These are phyloP conservation scores for Chaetomium fimeti DNA, from an alignment of 495 filamentous ascomycete species.

Conservation along the genomic window DNA sequence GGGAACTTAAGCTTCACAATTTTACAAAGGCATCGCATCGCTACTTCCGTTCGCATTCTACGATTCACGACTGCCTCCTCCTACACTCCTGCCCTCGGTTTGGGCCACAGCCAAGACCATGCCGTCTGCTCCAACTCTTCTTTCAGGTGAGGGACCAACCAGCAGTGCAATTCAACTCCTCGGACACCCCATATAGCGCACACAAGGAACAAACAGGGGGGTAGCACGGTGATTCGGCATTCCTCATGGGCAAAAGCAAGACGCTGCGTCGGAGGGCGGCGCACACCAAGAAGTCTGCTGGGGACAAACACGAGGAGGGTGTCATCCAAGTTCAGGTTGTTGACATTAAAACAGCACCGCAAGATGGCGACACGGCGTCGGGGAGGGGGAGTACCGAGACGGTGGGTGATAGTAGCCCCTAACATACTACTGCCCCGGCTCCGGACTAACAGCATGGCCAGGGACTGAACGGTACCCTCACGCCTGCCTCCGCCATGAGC, in stretches of 20 bases:
- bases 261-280: background rate
- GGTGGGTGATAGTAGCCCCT: background rate
- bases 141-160: slow-evolving; percentile 20
- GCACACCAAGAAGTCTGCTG: background rate
- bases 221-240: background rate
- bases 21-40: background rate
- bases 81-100: background rate
- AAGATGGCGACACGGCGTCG: slow-evolving; percentile 1
- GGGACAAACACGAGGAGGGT: background rate
- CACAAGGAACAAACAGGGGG: background rate
- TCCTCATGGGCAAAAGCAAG: slow-evolving; percentile 15
- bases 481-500: background rate
- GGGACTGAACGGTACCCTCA: slow-evolving; percentile 1
- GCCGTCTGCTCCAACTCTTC: slow-evolving; percentile 10
- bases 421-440: no score
- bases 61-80: background rate
- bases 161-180: background rate
- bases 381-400: background rate
- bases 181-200: background rate
- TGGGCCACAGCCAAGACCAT: background rate
- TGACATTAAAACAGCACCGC: slow-evolving; percentile 9
- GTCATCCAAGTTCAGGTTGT: slow-evolving; percentile 6
- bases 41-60: background rate
- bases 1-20: no score
- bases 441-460: background rate